Conservation (phyloP, 495 filamentous ascomycete species). For the Penicillium cinerascens region DNA sequence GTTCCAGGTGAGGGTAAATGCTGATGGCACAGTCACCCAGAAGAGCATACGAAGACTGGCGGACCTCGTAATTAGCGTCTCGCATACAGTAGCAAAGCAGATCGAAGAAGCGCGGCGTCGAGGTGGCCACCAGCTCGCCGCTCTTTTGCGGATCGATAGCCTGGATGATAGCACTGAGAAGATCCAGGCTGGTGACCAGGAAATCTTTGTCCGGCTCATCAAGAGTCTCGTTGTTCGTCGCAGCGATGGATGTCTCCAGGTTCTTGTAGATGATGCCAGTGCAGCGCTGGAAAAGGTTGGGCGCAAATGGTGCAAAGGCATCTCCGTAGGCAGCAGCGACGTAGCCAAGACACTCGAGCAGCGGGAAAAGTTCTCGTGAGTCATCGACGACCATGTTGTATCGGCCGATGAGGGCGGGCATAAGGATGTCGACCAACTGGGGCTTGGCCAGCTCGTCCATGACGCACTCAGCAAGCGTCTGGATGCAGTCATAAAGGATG, state of each 20-base stretch:
- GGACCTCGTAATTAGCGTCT: constrained; percentile 85
- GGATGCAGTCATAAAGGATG: constrained; percentile 97
- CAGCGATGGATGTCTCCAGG: constrained; percentile 67
- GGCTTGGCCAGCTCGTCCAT: constrained; percentile 72
- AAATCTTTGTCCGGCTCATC: constrained; percentile 96
- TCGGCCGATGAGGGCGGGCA: constrained; percentile 88
- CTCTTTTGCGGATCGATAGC: constrained; percentile 75
- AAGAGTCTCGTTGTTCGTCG: constrained; percentile 58
- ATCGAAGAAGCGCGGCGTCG: constrained; percentile 83
- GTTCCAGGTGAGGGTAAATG: constrained; percentile 79
- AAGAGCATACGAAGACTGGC: constrained; percentile 92
- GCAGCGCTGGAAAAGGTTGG: constrained; percentile 80
- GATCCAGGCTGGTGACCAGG: constrained; percentile 90
- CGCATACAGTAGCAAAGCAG: constrained; percentile 90
- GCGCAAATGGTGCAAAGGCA: constrained; percentile 77
- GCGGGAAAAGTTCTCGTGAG: constrained; percentile 88
- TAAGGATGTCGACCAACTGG: constrained; percentile 76
- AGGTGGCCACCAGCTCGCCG: constrained; percentile 66
- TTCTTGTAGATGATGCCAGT: constrained; percentile 89
- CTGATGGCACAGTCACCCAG: constrained; percentile 96
- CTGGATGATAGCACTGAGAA: constrained; percentile 91
- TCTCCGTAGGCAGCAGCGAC: constrained; percentile 83
- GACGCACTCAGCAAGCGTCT: constrained; percentile 92
- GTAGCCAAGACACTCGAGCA: constrained; percentile 93
- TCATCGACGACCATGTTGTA: constrained; percentile 87